Evolutionary conservation across 768 basidiomycete species (phyloP).

Genomic region (Gelatoporia subvermispora): DNA sequence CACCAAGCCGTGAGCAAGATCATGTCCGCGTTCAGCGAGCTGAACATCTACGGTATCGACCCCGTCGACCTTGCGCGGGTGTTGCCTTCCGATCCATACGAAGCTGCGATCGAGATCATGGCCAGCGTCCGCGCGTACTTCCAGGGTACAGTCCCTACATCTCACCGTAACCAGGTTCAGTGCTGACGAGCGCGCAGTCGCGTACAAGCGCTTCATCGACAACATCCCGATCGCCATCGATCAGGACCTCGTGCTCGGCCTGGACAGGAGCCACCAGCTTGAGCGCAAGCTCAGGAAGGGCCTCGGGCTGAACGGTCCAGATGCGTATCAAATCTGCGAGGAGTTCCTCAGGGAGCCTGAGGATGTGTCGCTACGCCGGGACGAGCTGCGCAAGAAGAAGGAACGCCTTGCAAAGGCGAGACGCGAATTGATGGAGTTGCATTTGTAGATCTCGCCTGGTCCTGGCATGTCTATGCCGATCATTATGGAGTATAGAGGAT

Average conservation of each 20-base stretch:
- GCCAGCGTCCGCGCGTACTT: constrained; percentile 70
- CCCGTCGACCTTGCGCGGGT: constrained; percentile 44
- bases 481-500: too few species aligned
- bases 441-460: too few species aligned
- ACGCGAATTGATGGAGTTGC: constrained; percentile 30
- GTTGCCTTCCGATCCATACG: constrained; percentile 46
- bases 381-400: constrained; percentile 46
- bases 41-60: constrained; percentile 33
- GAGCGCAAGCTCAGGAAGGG: constrained; percentile 40
- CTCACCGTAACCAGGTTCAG: neutral
- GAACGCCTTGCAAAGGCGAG: constrained; percentile 45
- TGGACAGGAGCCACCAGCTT: constrained; percentile 40
- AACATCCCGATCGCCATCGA: constrained; percentile 40
- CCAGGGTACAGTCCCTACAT: constrained; percentile 45
- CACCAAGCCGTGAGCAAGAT: constrained; percentile 27
- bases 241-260: constrained; percentile 48
- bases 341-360: constrained; percentile 49
- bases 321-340: constrained; percentile 43
- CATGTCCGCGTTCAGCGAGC: constrained; percentile 20
- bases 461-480: too few species aligned
- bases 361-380: constrained; percentile 37
- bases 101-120: constrained; percentile 61
- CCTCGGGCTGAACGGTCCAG: constrained; percentile 46
- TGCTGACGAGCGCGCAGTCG: constrained; percentile 20
- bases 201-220: constrained; percentile 43